Evolutionary conservation across 2,329 filamentous ascomycete species (phyloP).

Genomic region (Calonectria pauciramosa): DNA sequence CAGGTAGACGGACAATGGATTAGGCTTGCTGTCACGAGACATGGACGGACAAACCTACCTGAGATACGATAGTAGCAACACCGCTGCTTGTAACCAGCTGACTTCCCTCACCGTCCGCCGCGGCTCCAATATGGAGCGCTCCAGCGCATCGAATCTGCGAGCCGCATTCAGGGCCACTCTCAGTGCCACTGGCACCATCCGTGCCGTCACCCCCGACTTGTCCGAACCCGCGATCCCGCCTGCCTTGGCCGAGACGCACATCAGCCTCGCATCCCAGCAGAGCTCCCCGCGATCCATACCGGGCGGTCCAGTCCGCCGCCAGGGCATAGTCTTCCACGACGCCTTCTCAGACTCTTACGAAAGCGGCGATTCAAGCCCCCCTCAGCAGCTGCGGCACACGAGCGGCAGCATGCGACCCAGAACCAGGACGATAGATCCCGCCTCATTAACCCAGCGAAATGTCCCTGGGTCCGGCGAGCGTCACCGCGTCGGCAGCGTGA

Average conservation of each 20-base stretch:
- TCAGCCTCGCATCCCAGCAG: constrained; percentile 48
- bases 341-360: constrained; percentile 65
- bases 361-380: constrained; percentile 56
- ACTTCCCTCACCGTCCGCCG: constrained; percentile 47
- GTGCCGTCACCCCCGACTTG: constrained; percentile 76
- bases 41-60: constrained; percentile 60
- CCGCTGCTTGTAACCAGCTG: constrained; percentile 51
- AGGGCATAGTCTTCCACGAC: constrained; percentile 74
- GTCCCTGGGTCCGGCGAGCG: constrained; percentile 62
- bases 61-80: constrained; percentile 54
- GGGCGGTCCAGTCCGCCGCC: constrained; percentile 60
- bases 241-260: constrained; percentile 40
- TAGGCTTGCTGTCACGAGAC: constrained; percentile 60
- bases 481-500: constrained; percentile 78
- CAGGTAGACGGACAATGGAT: constrained; percentile 58
- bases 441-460: constrained; percentile 62
- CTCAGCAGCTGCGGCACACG: constrained; percentile 51
- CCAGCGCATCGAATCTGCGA: constrained; percentile 52
- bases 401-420: constrained; percentile 62
- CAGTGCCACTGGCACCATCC: constrained; percentile 62
- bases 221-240: constrained; percentile 50
- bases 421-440: constrained; percentile 71
- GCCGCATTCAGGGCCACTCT: constrained; percentile 51
- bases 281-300: constrained; percentile 51
- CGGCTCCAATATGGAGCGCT: constrained; percentile 51